These are phyloP conservation scores for Jamesozyma jinghongensis DNA, from an alignment of 805 yeast species.

Conservation along the genomic window DNA sequence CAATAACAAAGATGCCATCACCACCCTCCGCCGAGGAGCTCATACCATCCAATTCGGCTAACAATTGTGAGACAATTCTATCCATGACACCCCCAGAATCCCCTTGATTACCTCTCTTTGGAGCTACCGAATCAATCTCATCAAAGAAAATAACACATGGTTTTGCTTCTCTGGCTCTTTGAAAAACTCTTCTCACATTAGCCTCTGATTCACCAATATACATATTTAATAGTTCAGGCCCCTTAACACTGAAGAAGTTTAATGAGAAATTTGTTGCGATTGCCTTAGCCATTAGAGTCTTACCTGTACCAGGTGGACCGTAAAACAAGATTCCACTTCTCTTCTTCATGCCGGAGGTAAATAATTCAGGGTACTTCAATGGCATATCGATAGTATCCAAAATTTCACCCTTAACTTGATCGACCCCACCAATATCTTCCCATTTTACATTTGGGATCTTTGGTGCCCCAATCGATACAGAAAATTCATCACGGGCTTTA, in stretches of 20 bases:
- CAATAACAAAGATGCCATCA: slow-evolving; percentile 91
- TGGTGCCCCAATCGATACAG: slow-evolving; percentile 96
- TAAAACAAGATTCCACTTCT: slow-evolving; percentile 90
- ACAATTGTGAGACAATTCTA: slow-evolving; percentile 87
- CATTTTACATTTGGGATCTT: slow-evolving; percentile 89
- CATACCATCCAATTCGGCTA: slow-evolving; percentile 97
- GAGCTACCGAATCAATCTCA: slow-evolving; percentile 96
- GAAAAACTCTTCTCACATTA: slow-evolving; percentile 89
- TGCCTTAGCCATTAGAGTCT: slow-evolving; percentile 90
- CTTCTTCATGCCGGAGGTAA: slow-evolving; percentile 81
- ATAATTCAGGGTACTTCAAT: slow-evolving; percentile 81
- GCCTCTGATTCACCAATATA: slow-evolving; percentile 98
- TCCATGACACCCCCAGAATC: slow-evolving; percentile 99
- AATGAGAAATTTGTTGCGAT: slow-evolving; percentile 92
- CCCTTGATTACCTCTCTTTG: slow-evolving; percentile 96
- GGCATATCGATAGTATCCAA: slow-evolving; percentile 96
- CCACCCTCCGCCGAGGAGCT: slow-evolving; percentile 52
- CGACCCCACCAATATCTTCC: slow-evolving; percentile 97
- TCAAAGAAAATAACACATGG: slow-evolving; percentile 98
- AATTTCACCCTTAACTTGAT: slow-evolving; percentile 81
- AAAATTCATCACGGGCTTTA: slow-evolving; percentile 76
- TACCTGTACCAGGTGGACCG: slow-evolving; percentile 99
- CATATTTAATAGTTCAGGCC: slow-evolving; percentile 95
- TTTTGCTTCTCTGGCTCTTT: slow-evolving; percentile 88
- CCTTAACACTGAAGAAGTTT: slow-evolving; percentile 93